Conservation (phyloP, 148 eudicot species). For the Amaranthus cruentus region DNA sequence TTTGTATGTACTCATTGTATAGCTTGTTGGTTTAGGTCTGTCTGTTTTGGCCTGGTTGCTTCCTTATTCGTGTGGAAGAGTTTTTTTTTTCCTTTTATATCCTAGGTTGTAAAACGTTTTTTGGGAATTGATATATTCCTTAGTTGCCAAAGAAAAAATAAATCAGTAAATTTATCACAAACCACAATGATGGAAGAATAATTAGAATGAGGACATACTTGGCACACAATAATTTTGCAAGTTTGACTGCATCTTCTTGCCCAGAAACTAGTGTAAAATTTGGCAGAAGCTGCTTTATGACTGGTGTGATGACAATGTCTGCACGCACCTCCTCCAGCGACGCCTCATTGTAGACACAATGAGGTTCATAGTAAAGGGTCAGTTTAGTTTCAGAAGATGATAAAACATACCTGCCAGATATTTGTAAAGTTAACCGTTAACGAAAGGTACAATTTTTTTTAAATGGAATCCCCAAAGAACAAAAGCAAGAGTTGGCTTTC, state of each 20-base stretch:
- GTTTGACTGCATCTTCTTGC: constrained; percentile 94
- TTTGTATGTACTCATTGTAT: no score
- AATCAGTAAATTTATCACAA: not conserved
- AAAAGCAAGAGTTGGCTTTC: not conserved
- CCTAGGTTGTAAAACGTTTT: no score
- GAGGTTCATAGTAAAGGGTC: constrained; percentile 85
- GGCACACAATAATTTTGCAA: constrained; percentile 67
- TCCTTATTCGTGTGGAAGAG: no score
- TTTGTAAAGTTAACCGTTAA: not conserved
- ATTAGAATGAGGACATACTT: constrained; percentile 37
- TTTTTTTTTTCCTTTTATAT: no score
- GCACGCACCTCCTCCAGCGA: constrained; percentile 58
- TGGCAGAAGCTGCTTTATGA: constrained; percentile 77
- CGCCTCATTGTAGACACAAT: constrained; percentile 70
- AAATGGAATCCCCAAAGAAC: not conserved
- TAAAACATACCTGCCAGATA: constrained; percentile 58
- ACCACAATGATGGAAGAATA: not conserved
- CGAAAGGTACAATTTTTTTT: not conserved
- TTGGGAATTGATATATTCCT: no score
- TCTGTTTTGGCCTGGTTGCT: no score
- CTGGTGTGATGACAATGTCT: constrained; percentile 87
- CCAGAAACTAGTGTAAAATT: constrained; percentile 82
- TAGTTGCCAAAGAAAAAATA: not conserved
- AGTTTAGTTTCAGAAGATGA: constrained; percentile 51
- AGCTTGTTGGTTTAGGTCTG: no score